A percentile compares a stretch with the other conserved stretches of the same genome.
These are phyloP conservation scores for Fusarium setosum DNA, from an alignment of 2,329 filamentous ascomycete species.

Conservation along the genomic window DNA sequence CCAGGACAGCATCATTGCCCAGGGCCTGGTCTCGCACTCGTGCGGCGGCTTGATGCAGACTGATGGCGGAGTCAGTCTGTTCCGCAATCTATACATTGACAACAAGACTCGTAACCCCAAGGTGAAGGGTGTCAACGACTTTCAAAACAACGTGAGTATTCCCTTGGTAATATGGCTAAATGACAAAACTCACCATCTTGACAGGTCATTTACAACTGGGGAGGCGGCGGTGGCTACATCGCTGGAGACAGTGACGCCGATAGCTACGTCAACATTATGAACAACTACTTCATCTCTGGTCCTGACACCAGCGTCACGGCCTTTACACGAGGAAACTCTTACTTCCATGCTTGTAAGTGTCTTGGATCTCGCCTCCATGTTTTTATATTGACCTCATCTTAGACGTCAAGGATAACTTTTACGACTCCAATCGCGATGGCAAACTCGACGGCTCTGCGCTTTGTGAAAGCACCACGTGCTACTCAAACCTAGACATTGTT, in stretches of 20 bases:
- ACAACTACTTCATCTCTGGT: conserved; percentile 68
- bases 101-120: conserved; percentile 69
- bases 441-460: conserved; percentile 59
- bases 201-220: conserved; percentile 66
- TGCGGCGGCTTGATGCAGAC: conserved; percentile 64
- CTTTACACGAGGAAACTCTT: conserved; percentile 65
- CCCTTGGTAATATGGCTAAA: not conserved
- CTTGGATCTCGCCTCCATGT: not conserved
- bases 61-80: conserved; percentile 60
- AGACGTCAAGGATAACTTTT: conserved; percentile 63
- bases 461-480: conserved; percentile 55
- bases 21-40: conserved; percentile 64
- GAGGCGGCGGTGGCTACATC: conserved; percentile 64
- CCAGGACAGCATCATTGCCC: conserved; percentile 64
- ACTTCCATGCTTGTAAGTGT: conserved; percentile 60
- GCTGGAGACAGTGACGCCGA: conserved; percentile 60
- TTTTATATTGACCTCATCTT: not conserved
- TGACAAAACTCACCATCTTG: too few relatives aligned
- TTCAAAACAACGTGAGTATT: conserved; percentile 53
- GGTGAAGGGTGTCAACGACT: conserved; percentile 67
- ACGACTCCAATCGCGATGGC: conserved; percentile 62
- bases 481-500: conserved; percentile 59
- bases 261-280: conserved; percentile 63
- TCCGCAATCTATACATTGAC: conserved; percentile 67
- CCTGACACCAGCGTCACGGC: conserved; percentile 60